These are phyloP conservation scores for Bipolaris zeicola DNA, from an alignment of 2,329 filamentous ascomycete species.

Conservation along the genomic window DNA sequence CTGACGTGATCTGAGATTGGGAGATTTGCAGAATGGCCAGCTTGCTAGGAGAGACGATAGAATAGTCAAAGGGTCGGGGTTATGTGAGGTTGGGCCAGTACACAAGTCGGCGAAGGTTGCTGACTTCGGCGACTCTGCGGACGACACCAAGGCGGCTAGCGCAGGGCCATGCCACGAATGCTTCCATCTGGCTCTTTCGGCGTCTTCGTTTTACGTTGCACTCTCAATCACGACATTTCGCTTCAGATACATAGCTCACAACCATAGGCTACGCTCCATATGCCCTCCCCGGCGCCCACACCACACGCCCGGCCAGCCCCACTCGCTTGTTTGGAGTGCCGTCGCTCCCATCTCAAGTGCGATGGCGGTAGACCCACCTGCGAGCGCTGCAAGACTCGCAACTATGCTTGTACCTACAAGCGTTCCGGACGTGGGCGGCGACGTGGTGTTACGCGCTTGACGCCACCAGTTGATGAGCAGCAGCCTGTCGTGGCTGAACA, in stretches of 20 bases:
- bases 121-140: slow-evolving; percentile 1
- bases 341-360: slow-evolving; percentile 56
- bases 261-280: not conserved
- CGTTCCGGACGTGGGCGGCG: slow-evolving; percentile 53
- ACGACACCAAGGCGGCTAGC: not conserved
- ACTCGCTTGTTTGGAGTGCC: slow-evolving; percentile 55
- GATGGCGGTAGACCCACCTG: slow-evolving; percentile 51
- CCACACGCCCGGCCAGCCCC: slow-evolving; percentile 22
- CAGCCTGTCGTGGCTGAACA: slow-evolving; percentile 9
- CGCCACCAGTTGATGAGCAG: slow-evolving; percentile 10
- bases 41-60: not conserved
- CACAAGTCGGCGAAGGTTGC: not conserved
- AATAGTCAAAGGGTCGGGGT: not conserved
- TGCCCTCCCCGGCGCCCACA: slow-evolving; percentile 4
- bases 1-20: too few relatives aligned
- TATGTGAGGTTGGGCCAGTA: not conserved
- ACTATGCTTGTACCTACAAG: slow-evolving; percentile 52
- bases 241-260: not conserved
- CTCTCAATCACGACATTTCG: slow-evolving; percentile 2
- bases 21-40: too few relatives aligned
- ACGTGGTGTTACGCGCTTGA: slow-evolving; percentile 30
- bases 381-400: slow-evolving; percentile 51
- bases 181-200: slow-evolving; percentile 3
- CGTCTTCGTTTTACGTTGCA: slow-evolving; percentile 2
- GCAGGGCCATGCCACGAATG: not conserved